Percentiles rank a stretch among this genome's conserved stretches.
phyloP scores from a whole-genome alignment of 192 early-diverging fungal species.

The Coemansia umbellata region DNA sequence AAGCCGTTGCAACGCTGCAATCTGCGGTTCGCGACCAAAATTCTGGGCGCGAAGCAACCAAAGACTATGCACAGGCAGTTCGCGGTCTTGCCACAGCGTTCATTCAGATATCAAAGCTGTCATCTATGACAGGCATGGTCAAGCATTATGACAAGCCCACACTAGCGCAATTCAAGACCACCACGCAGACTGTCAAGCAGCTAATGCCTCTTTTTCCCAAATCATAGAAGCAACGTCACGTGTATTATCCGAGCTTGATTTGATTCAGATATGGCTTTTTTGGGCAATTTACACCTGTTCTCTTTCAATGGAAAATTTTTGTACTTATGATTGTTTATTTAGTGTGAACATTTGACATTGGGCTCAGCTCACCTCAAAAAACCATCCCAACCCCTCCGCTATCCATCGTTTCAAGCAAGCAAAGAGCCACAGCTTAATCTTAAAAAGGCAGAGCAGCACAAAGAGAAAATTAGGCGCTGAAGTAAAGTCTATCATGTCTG shows the following conservation, averaged over 20 bases:
- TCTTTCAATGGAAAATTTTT: constrained; percentile 9
- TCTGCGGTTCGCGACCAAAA: neutral
- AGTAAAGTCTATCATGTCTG: too few species aligned
- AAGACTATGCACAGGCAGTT: constrained; percentile 5
- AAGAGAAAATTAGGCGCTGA: too few species aligned
- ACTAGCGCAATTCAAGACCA: constrained; percentile 45
- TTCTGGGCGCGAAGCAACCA: neutral
- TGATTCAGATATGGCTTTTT: neutral
- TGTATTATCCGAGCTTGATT: neutral
- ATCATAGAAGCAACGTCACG: neutral
- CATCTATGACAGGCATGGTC: constrained; percentile 38
- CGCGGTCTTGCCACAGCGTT: constrained; percentile 37
- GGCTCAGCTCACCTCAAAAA: too few species aligned
- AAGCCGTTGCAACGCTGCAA: constrained; percentile 22
- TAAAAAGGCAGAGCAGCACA: too few species aligned
- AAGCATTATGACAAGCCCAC: constrained; percentile 44
- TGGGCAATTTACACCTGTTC: neutral
- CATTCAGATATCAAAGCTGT: constrained; percentile 36
- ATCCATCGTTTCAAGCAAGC: too few species aligned
- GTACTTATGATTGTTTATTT: neutral
- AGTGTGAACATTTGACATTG: neutral
- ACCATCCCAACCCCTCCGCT: too few species aligned
- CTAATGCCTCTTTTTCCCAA: constrained; percentile 23
- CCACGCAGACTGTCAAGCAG: constrained; percentile 40
- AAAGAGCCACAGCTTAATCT: too few species aligned